Conservation (phyloP, 2,329 filamentous ascomycete genomes). For the Sclerotinia borealis region DNA sequence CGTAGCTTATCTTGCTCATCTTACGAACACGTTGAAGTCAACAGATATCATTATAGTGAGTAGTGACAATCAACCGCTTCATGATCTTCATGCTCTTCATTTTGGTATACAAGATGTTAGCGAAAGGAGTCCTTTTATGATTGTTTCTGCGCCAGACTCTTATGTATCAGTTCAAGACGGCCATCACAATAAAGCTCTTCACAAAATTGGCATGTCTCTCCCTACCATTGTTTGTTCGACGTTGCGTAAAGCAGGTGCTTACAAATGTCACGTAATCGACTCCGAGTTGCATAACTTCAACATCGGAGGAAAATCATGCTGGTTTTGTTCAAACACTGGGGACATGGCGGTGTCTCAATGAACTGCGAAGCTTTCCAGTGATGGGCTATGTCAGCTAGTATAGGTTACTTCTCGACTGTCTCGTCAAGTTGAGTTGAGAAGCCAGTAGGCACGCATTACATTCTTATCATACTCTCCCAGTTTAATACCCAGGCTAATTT, state of each 20-base stretch:
- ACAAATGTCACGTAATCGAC: background rate
- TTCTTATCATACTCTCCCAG: background rate
- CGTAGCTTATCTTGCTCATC: background rate
- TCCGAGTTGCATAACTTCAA: background rate
- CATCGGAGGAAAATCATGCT: background rate
- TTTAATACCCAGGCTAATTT: too few relatives aligned
- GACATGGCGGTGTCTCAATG: background rate
- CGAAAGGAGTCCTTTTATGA: background rate
- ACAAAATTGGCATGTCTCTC: constrained; percentile 3
- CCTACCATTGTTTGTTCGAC: background rate
- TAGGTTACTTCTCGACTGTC: too few relatives aligned
- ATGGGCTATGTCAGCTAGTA: too few relatives aligned
- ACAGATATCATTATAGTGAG: background rate
- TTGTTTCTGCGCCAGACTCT: background rate
- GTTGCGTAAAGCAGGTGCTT: background rate
- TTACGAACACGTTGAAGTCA: background rate
- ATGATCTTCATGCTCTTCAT: background rate
- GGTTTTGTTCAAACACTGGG: background rate
- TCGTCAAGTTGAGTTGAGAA: too few relatives aligned
- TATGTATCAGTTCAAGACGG: background rate
- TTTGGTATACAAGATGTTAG: background rate
- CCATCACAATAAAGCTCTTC: background rate
- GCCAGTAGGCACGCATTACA: background rate
- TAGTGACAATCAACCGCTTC: background rate
- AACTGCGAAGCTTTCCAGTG: background rate